phyloP scores from a whole-genome alignment of 345 rosid species.

The Eucalyptus curtisii region DNA sequence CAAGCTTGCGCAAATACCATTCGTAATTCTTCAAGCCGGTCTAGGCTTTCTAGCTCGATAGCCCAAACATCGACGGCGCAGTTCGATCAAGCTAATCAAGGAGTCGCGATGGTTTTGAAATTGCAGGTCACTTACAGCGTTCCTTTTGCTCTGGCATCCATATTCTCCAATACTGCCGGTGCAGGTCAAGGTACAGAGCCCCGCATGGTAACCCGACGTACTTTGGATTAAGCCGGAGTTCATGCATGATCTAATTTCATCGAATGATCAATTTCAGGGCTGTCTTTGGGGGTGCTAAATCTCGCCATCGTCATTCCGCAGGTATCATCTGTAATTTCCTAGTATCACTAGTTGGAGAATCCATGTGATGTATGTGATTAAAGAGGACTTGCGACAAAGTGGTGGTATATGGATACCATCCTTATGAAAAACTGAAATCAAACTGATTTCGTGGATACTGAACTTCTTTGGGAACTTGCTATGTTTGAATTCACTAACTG shows the following conservation, averaged over 20 bases:
- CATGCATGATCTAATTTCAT: background rate
- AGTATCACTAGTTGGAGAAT: background rate
- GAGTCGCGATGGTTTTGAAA: background rate
- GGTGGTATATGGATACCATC: background rate
- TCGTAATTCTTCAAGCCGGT: background rate
- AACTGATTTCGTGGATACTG: background rate
- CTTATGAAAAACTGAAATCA: background rate
- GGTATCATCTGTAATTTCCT: background rate
- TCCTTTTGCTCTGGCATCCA: constrained; percentile 7
- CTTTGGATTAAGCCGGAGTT: background rate
- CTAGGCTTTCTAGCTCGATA: background rate
- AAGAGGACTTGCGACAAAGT: background rate
- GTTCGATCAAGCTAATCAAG: background rate
- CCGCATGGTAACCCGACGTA: background rate
- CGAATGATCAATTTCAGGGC: background rate
- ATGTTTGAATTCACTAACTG: background rate
- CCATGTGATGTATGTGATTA: background rate
- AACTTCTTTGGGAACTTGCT: background rate
- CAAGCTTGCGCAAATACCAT: background rate
- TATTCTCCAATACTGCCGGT: background rate
- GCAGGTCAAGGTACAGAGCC: background rate
- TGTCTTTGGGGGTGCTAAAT: constrained; percentile 22
- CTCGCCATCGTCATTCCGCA: constrained; percentile 23
- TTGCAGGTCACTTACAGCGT: constrained; percentile 3
- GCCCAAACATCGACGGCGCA: background rate